Evolutionary conservation across 495 filamentous ascomycete species (phyloP).

Genomic region (Annulohypoxylon maeteangense): DNA sequence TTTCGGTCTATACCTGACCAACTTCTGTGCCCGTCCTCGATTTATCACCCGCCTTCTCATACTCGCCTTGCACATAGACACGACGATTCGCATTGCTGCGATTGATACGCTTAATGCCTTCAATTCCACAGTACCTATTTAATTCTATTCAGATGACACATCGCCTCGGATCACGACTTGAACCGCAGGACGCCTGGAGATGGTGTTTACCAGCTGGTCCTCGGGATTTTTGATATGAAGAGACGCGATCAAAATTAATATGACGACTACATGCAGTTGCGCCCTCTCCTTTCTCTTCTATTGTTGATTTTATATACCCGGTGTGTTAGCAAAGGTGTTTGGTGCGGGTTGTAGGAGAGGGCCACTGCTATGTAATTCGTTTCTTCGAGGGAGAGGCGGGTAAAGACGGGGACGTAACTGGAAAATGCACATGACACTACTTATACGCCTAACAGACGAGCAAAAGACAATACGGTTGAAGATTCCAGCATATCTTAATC

Average conservation of each 20-base stretch:
- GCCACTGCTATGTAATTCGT: constrained; percentile 48
- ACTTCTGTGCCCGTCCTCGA: constrained; percentile 14
- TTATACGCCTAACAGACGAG: constrained; percentile 37
- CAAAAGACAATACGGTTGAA: constrained; percentile 21
- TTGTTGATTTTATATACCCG: constrained; percentile 59
- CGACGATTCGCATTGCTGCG: constrained; percentile 44
- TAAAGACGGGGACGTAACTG: constrained; percentile 11
- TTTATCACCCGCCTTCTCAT: constrained; percentile 17
- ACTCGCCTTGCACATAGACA: constrained; percentile 46
- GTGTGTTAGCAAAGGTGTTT: constrained; percentile 47
- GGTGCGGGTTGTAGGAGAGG: constrained; percentile 45
- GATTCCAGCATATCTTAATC: constrained; percentile 32
- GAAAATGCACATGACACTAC: constrained; percentile 39
- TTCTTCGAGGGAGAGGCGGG: constrained; percentile 27
- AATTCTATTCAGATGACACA: constrained; percentile 38
- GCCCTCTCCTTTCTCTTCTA: constrained; percentile 52
- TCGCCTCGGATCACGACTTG: constrained; percentile 43
- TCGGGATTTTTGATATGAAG: constrained; percentile 32
- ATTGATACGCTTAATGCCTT: constrained; percentile 50
- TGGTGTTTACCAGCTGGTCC: constrained; percentile 22
- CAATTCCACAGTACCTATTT: constrained; percentile 35
- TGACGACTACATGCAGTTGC: constrained; percentile 39
- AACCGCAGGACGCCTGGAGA: constrained; percentile 23
- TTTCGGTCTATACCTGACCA: constrained; percentile 7
- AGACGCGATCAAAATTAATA: constrained; percentile 43